A percentile compares a stretch with the other conserved stretches of the same genome.
phyloP scores from a whole-genome alignment of 1,284 basidiomycete genomes.

The Anthracocystis panici-leucophaei region DNA sequence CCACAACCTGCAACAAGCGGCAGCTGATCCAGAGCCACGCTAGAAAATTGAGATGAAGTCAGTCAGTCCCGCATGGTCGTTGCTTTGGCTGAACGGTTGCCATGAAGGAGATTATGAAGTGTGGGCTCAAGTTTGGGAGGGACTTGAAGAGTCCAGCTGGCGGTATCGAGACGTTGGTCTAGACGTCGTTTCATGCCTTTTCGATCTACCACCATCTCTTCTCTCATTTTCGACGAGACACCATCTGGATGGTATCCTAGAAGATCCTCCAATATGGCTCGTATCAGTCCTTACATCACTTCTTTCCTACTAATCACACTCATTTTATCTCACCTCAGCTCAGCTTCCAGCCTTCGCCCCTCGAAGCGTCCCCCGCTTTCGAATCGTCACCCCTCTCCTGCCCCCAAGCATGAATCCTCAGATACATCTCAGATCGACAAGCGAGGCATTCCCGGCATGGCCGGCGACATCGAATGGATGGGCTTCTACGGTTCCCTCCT shows the following conservation, averaged over 20 bases:
- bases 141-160: background rate
- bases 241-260: no score
- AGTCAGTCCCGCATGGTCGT: no score
- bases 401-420: background rate
- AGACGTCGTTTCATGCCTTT: background rate
- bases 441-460: constrained; percentile 16
- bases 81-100: no score
- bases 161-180: background rate
- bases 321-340: no score
- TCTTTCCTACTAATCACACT: no score
- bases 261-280: background rate
- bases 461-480: constrained; percentile 44
- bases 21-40: no score
- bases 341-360: no score
- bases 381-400: no score
- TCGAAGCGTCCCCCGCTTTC: no score
- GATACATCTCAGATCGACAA: background rate
- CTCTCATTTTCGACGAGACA: background rate
- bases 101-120: background rate
- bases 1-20: no score
- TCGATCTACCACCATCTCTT: background rate
- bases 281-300: background rate
- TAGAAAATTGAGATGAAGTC: background rate
- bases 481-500: constrained; percentile 31
- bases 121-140: constrained; percentile 1